Base-by-base conservation (phyloP, 345 rosid species). In the Ailanthus altissimus region DNA sequence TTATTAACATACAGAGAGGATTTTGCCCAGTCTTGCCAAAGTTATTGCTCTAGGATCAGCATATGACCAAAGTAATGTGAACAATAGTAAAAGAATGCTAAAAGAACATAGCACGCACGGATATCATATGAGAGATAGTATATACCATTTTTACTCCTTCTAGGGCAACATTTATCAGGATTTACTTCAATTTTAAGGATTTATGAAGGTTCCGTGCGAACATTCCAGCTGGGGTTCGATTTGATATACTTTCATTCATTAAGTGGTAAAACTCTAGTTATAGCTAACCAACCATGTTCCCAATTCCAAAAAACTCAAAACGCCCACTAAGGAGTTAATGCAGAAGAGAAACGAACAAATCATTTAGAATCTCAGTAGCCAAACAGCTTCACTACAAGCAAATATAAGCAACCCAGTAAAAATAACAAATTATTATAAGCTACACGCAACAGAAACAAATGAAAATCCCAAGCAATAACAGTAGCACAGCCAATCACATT, bases 1-100 rank as follows among this genome's bases (percentile, higher is more conserved):
- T 51, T 77, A 84, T 81, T 60, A 75, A 69, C 32, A 57, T 9
- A 28, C 61, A 60, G 70, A 89, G 77, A 83, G 82, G 67, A 46
- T 43, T 70, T 51, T 71, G 18, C 16, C 49, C 51, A 67, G 14
- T 43, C 5, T 21, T 45, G 43, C 45, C 56, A 18, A 36, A 66
- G 40, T 20, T 68, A 28, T 54, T 47, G 46, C 70, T 32, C 72
- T 7, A 72, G 14, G 5, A 78, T 72, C 60, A 79, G 57, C 13
- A 23, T 50, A 58, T 5, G 32, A 69, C 70, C 64, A 32, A 75
- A 42, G 47, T 13, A 76, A 76, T 69, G 23, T 69, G 73, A 58
- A 78, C 46, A 32, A 42, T 64, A 63, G 23, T 54, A 28, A 54
- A 21, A 47, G 28, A 47, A 73, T 72, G 42, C 8, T 21, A 50